Evolutionary conservation across 805 yeast species (phyloP).

Genomic region (Zygosaccharomyces bisporus): DNA sequence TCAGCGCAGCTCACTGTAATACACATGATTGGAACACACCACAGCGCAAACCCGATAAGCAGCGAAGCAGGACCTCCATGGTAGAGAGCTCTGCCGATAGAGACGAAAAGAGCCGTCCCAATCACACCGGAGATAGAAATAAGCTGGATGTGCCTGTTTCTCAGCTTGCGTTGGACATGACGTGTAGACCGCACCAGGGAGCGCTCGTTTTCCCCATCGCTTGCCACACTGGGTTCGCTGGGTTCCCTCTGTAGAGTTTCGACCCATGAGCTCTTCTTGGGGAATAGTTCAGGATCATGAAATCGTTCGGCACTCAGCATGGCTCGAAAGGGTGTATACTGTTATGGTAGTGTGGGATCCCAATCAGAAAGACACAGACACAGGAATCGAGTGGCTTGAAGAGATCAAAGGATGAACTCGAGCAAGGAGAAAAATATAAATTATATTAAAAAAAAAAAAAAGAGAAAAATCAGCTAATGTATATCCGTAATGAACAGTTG

Average conservation of each 20-base stretch:
- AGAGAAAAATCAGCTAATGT: neutral
- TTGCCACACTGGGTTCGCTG: slow-evolving; percentile 3
- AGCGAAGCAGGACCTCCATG: slow-evolving; percentile 70
- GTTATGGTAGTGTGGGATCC: neutral
- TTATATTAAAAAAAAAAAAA: neutral
- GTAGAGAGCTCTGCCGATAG: slow-evolving; percentile 60
- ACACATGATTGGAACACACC: slow-evolving; percentile 67
- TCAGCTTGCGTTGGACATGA: slow-evolving; percentile 42
- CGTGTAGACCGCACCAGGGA: slow-evolving; percentile 3
- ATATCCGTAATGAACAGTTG: neutral
- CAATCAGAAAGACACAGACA: neutral
- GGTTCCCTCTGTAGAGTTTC: slow-evolving; percentile 1
- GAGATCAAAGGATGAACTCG: neutral
- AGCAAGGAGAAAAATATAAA: neutral
- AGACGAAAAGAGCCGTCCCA: slow-evolving; percentile 75
- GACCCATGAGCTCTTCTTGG: slow-evolving; percentile 2
- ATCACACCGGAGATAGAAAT: slow-evolving; percentile 80
- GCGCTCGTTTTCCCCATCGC: slow-evolving; percentile 13
- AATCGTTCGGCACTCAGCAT: neutral
- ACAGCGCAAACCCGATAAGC: slow-evolving; percentile 58
- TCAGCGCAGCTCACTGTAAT: slow-evolving; percentile 74
- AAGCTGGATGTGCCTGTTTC: slow-evolving; percentile 70
- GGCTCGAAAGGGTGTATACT: neutral
- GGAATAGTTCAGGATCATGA: neutral
- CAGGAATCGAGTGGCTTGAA: neutral